Percentiles rank a stretch among this genome's conserved stretches.
Evolutionary conservation across 257 asterid genomes (phyloP).

Genomic region (Salvia miltiorrhiza): DNA sequence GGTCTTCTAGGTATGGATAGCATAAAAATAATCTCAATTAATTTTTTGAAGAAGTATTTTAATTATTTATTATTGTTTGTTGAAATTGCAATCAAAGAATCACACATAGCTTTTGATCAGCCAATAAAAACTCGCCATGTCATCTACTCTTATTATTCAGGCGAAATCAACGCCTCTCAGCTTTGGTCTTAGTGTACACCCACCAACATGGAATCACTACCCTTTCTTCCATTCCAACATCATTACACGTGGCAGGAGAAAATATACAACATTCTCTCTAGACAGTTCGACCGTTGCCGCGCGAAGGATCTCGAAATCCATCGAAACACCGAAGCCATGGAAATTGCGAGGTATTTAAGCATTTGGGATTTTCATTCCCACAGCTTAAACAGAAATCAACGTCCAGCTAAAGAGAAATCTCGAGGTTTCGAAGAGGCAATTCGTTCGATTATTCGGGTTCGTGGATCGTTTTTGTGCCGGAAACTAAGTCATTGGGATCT

Average conservation of each 20-base stretch:
- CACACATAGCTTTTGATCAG: too few relatives aligned
- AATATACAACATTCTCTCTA: slow-evolving; percentile 8
- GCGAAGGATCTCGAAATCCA: slow-evolving; percentile 64
- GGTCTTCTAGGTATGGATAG: too few relatives aligned
- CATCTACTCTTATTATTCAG: neutral
- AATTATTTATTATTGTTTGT: too few relatives aligned
- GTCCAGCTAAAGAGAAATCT: slow-evolving; percentile 14
- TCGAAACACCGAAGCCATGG: slow-evolving; percentile 26
- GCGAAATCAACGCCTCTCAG: neutral
- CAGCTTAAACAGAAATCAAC: neutral
- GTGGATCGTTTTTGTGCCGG: slow-evolving; percentile 44
- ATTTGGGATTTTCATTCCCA: neutral
- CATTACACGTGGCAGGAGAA: slow-evolving; percentile 27
- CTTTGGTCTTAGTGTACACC: neutral
- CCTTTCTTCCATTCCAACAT: neutral
- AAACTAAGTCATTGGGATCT: slow-evolving; percentile 38
- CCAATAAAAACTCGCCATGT: neutral
- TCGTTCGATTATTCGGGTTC: slow-evolving; percentile 28
- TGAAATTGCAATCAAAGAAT: too few relatives aligned
- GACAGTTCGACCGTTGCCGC: slow-evolving; percentile 41
- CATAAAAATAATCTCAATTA: too few relatives aligned
- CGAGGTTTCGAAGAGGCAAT: neutral
- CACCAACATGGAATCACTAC: slow-evolving; percentile 6
- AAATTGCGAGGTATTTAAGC: slow-evolving; percentile 8
- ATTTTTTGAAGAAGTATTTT: too few relatives aligned